Percentiles rank a stretch among this genome's conserved stretches.
These are phyloP conservation scores for Ustilago loliicola DNA, from an alignment of 1,284 basidiomycete species.

Conservation along the genomic window DNA sequence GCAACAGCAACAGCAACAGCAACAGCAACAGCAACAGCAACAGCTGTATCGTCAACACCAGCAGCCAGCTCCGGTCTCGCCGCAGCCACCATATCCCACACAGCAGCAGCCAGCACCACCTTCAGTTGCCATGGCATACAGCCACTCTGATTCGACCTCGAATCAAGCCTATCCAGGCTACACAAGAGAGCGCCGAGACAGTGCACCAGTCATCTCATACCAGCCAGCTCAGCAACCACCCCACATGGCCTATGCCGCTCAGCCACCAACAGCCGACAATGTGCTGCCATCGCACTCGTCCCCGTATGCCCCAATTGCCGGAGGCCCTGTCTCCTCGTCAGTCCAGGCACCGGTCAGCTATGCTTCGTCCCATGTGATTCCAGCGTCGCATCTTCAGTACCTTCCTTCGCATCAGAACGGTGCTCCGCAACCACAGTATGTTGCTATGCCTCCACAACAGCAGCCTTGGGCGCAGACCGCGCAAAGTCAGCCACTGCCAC, in stretches of 20 bases:
- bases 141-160: conserved; percentile 27
- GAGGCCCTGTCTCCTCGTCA: conserved; percentile 5
- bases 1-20: conserved; percentile 25
- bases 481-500: conserved; percentile 23
- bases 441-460: conserved; percentile 17
- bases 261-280: conserved; percentile 10
- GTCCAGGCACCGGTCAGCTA: conserved; percentile 17
- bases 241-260: conserved; percentile 10
- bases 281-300: conserved; percentile 14
- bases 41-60: neutral
- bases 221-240: conserved; percentile 15
- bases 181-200: conserved; percentile 32
- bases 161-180: conserved; percentile 9
- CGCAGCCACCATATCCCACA: no score
- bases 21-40: conserved; percentile 2
- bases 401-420: conserved; percentile 16
- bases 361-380: conserved; percentile 14
- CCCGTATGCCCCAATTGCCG: conserved; percentile 9
- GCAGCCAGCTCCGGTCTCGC: neutral
- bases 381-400: conserved; percentile 29
- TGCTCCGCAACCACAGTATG: conserved; percentile 11
- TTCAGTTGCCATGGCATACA: conserved; percentile 34
- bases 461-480: conserved; percentile 19
- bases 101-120: conserved; percentile 7
- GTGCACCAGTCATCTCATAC: conserved; percentile 28